Conservation (phyloP, 345 rosid species). For the Populus simonii region DNA sequence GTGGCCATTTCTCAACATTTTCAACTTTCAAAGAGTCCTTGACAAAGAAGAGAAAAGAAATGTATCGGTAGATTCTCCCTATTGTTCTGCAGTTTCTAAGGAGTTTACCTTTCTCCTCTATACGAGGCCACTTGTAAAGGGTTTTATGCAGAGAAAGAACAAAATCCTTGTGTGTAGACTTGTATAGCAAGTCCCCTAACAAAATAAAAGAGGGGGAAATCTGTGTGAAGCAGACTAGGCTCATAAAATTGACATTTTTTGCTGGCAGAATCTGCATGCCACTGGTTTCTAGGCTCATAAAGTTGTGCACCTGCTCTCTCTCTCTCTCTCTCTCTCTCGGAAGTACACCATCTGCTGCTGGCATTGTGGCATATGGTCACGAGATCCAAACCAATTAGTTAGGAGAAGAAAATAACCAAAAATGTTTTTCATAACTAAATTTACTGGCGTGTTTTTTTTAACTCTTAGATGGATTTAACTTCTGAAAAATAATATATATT, state of each 20-base stretch:
- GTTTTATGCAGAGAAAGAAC: no score
- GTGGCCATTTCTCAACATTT: slow-evolving; percentile 35
- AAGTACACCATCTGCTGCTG: neutral
- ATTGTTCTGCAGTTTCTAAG: neutral
- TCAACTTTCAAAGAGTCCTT: neutral
- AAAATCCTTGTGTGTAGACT: no score
- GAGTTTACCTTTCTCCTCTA: neutral
- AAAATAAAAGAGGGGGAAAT: neutral
- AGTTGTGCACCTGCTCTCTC: no score
- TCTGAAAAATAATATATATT: no score
- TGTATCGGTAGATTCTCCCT: neutral
- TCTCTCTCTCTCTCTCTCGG: neutral
- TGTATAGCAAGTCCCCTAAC: no score
- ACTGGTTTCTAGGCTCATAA: neutral
- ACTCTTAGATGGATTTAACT: no score
- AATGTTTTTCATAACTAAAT: no score
- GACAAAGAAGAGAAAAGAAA: neutral
- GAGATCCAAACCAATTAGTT: no score
- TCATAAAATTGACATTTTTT: neutral
- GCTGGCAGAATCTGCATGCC: slow-evolving; percentile 7
- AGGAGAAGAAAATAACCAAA: no score
- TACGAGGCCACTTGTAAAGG: no score
- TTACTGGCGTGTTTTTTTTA: no score
- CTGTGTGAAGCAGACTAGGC: neutral
- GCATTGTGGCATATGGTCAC: no score